Evolutionary conservation across 179 eudicot species (phyloP), one percentile per base, ranked within the genome.

Genomic region (Heliamphora pulchella): DNA sequence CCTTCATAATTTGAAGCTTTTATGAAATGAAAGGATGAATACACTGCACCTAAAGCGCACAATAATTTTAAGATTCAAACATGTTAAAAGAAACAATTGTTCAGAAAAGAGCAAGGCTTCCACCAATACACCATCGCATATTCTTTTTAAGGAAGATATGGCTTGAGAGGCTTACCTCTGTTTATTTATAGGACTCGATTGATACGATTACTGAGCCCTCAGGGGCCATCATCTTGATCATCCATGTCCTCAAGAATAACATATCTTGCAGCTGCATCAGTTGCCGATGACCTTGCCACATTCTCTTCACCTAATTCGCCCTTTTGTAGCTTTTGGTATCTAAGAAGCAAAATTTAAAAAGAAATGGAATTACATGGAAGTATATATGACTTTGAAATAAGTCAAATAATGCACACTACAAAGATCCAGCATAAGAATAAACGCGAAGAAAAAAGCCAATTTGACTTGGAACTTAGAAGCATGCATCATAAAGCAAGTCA

Each of bases 231-330:
- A 66, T 87, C 90, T 82, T 90, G 88, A 82, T 89, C 96, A 70
- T 93, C 98, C 70, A 85, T 84, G 85, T 95, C 95, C 80, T 96
- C 99, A 22, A 96, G 98, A 82, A 94, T 96, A 83, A 89, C 99
- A 88, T 96, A 96, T 83, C 89, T 96, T 54, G 94, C 86, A 66
- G 93, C 82, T 39, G 80, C 84, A 83, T 80, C 81, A 53, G 85
- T 82, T 58, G 75, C 65, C 68, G 50, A 58, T 64, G 89, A 85
- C 69, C 74, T 83, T 58, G 84, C 71, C 83, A 72, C 65, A 20
- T 81, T 76, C 54, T 74, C 83, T 70, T 77, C 87, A 79, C 64
- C 78, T 79, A 47, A 39, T 73, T 84, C 86, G 50, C 89, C 96
- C 84, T 87, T 89, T 51, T 96, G 97, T 83, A 92, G 88, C 88